Evolutionary conservation across 1,139 yeast species (phyloP).

Genomic region (Yamadazyma songkhlaensis): DNA sequence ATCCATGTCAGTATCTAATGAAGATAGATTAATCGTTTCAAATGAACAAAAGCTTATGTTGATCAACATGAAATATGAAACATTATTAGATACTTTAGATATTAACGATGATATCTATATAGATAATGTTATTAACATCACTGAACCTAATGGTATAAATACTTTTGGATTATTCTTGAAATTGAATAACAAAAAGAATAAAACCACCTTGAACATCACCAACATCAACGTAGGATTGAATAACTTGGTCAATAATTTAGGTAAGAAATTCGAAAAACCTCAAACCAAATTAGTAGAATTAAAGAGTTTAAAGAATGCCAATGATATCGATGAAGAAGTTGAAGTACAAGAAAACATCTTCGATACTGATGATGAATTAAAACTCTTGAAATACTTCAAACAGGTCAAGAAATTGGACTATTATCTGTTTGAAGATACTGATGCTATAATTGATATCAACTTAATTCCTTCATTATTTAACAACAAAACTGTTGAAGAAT

Average conservation of each 20-base stretch:
- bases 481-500: constrained; percentile 11
- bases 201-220: constrained; percentile 40
- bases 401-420: constrained; percentile 7
- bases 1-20: constrained; percentile 36
- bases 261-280: constrained; percentile 48
- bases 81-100: constrained; percentile 37
- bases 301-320: constrained; percentile 7
- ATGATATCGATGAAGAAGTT: constrained; percentile 6
- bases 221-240: constrained; percentile 70
- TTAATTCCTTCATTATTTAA: constrained; percentile 38
- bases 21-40: constrained; percentile 45
- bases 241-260: constrained; percentile 68
- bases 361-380: constrained; percentile 18
- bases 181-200: constrained; percentile 41
- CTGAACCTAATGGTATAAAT: constrained; percentile 42
- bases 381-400: constrained; percentile 13
- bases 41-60: constrained; percentile 37
- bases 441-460: constrained; percentile 61
- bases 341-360: constrained; percentile 10
- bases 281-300: constrained; percentile 7
- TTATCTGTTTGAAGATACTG: constrained; percentile 59
- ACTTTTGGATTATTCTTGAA: constrained; percentile 45
- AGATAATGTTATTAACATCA: constrained; percentile 35
- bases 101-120: constrained; percentile 28
- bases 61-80: constrained; percentile 43